Base-by-base conservation (phyloP, 805 yeast species). In the Candida silvatica region DNA sequence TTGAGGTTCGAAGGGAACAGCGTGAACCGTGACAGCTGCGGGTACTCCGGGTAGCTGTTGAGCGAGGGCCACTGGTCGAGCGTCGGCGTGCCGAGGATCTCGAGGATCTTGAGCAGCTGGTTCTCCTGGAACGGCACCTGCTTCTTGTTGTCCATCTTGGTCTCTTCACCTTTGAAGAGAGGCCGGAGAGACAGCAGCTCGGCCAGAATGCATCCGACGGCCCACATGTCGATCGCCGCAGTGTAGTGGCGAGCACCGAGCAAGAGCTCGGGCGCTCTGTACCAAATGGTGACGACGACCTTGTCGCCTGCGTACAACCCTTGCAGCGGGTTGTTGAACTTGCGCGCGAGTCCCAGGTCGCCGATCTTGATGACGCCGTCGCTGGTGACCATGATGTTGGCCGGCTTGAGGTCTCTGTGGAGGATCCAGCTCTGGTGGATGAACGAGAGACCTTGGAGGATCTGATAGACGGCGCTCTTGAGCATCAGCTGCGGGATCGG, bases 231-330 rank as follows among this genome's bases (percentile, higher is more conserved):
- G 33, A 92, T 78, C 0, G 95, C 87, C 1, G 95, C 88, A 0
- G 97, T 80, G 52, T 88, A 88, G 59, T 88, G 95, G 27, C 95
- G 67, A 2, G 94, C 86, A 0, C 97, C 97, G n/a, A 88, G 58
- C 24, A 88, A 61, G 26, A 88, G 63, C 51, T 88, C 97, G 0
- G 96, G 96, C 0, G 96, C 95, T 46, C 97, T 67, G 54, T 88
- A 88, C 97, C 97, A 88, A 38, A 88, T 88, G 0, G 97, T 88
- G 9, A 88, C 97, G 37, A 88, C 97, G 12, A 88, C 96, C 58
- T 88, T 88, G 57, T 88, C 97, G 29, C 96, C 96, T 16, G 88
- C 72, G 52, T 83, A 88, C 17, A 88, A 63, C 16, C 92, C 77
- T 50, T 88, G 97, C 27, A 88, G 57, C 22, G 94, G 90, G 48